These are phyloP conservation scores for Chenopodium berlandieri DNA, from an alignment of 148 eudicot genomes.

Conservation along the genomic window DNA sequence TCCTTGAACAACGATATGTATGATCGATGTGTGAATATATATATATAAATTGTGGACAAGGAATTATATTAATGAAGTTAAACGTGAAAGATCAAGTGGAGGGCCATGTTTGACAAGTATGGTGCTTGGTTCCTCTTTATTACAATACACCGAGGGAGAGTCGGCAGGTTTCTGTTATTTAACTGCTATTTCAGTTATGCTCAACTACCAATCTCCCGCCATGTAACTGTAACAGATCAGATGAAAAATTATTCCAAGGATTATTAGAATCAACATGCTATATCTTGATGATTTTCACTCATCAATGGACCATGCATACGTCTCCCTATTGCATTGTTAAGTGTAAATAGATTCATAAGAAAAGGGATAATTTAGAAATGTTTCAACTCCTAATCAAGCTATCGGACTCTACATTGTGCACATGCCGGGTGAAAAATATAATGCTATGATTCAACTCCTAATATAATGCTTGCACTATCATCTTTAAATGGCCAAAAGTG, in stretches of 20 bases:
- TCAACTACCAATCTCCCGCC: conserved; percentile 16
- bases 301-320: too few species aligned
- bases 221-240: neutral
- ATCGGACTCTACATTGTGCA: too few species aligned
- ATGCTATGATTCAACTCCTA: too few species aligned
- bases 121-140: conserved; percentile 17
- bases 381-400: too few species aligned
- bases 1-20: neutral
- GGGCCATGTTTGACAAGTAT: conserved; percentile 21
- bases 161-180: conserved; percentile 7
- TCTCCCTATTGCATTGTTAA: too few species aligned
- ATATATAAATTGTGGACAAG: too few species aligned
- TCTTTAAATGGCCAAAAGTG: neutral
- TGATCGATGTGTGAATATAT: too few species aligned
- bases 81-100: neutral
- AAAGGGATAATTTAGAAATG: too few species aligned
- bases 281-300: neutral
- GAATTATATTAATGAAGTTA: too few species aligned
- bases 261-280: neutral
- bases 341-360: too few species aligned
- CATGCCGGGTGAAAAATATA: too few species aligned
- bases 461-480: too few species aligned
- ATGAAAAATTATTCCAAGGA: neutral
- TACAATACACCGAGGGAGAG: neutral
- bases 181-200: conserved; percentile 20